phyloP scores from a whole-genome alignment of 768 basidiomycete species.

The Nidularia sp. region DNA sequence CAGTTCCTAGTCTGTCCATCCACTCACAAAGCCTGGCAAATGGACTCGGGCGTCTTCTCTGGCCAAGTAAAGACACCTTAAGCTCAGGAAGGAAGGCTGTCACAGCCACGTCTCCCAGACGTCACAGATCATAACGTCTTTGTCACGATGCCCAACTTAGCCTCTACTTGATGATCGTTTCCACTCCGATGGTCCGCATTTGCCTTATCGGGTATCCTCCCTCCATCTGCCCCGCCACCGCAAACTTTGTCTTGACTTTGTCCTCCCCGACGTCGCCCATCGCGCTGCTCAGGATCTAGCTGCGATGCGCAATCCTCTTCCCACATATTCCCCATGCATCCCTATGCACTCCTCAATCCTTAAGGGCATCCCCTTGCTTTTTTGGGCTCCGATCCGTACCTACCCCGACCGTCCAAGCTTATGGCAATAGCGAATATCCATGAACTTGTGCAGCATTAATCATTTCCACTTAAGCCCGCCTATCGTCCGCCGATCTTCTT shows the following conservation, averaged over 20 bases:
- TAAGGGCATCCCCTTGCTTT: neutral
- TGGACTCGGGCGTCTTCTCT: neutral
- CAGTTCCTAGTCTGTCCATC: neutral
- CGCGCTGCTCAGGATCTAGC: neutral
- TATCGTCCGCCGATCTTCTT: neutral
- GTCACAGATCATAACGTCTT: neutral
- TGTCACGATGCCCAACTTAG: too few species aligned
- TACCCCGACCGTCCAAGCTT: neutral
- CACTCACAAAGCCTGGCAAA: neutral
- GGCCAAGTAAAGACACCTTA: neutral
- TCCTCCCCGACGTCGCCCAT: neutral
- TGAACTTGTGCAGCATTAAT: neutral
- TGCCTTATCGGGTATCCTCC: constrained; percentile 10
- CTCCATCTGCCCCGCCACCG: constrained; percentile 10
- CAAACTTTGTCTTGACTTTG: neutral
- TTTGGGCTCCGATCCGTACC: neutral
- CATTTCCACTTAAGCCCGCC: neutral
- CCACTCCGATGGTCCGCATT: constrained; percentile 5
- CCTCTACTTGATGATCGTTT: constrained; percentile 7
- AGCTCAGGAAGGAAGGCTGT: neutral
- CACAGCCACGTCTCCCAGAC: neutral
- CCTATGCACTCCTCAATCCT: neutral
- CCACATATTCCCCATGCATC: neutral
- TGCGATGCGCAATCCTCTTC: too few species aligned
- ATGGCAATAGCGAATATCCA: neutral